Evolutionary conservation across 805 yeast genomes (phyloP).

Genomic region (Cyberlindnera mrakii): DNA sequence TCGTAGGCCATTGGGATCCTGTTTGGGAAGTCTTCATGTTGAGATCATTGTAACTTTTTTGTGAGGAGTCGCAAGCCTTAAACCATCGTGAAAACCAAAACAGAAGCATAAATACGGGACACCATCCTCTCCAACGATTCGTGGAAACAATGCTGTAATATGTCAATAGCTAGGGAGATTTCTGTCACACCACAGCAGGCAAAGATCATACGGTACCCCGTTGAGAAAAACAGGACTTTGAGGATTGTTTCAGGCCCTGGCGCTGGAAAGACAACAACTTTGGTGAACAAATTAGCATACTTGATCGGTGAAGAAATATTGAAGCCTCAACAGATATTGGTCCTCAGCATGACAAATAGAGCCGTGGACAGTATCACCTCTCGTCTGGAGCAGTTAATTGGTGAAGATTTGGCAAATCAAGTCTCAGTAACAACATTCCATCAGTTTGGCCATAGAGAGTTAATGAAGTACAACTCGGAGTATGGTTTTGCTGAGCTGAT

Average conservation of each 20-base stretch:
- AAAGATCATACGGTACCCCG: slow-evolving; percentile 38
- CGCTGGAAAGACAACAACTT: slow-evolving; percentile 62
- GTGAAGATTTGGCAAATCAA: slow-evolving; percentile 30
- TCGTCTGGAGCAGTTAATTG: slow-evolving; percentile 28
- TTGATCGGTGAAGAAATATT: slow-evolving; percentile 32
- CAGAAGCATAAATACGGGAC: too few relatives aligned
- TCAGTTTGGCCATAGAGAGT: slow-evolving; percentile 47
- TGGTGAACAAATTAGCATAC: slow-evolving; percentile 47
- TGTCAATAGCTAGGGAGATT: slow-evolving; percentile 6
- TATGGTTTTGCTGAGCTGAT: slow-evolving; percentile 32
- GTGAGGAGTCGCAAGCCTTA: neutral
- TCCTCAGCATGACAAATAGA: slow-evolving; percentile 63
- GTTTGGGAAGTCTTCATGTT: too few relatives aligned
- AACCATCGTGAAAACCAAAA: too few relatives aligned
- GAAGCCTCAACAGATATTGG: slow-evolving; percentile 49
- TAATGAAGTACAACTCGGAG: slow-evolving; percentile 30
- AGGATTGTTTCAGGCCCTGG: slow-evolving; percentile 68
- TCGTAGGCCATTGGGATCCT: too few relatives aligned
- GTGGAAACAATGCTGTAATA: neutral
- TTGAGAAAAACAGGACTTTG: slow-evolving; percentile 34
- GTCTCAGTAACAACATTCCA: slow-evolving; percentile 53
- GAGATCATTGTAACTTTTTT: neutral
- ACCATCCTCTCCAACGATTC: too few relatives aligned
- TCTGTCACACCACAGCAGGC: slow-evolving; percentile 40
- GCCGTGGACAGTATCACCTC: slow-evolving; percentile 46